Percentiles rank a stretch among this genome's conserved stretches.
phyloP scores from a whole-genome alignment of 1,139 yeast species.

The Maudiozyma humilis region DNA sequence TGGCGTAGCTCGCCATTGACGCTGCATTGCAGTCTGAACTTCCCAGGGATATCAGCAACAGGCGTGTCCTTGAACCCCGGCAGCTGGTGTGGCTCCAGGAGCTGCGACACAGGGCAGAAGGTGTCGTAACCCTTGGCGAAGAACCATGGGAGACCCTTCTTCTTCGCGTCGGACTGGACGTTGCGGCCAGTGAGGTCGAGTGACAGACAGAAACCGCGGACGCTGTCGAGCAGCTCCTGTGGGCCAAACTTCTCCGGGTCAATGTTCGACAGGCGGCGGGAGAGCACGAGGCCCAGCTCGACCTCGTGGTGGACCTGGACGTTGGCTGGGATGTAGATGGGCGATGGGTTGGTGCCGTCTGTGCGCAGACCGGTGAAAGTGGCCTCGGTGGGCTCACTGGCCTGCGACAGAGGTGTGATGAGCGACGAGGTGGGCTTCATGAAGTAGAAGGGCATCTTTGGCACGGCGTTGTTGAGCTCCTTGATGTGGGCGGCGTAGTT shows the following conservation, averaged over 20 bases:
- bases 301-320: slow-evolving; percentile 84
- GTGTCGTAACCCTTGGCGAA: slow-evolving; percentile 97
- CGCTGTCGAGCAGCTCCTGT: slow-evolving; percentile 63
- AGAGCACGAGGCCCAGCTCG: slow-evolving; percentile 75
- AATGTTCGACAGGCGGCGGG: slow-evolving; percentile 54
- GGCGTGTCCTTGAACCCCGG: slow-evolving; percentile 38
- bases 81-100: slow-evolving; percentile 39
- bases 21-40: slow-evolving; percentile 42
- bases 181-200: slow-evolving; percentile 93
- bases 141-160: slow-evolving; percentile 93
- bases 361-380: slow-evolving; percentile 9
- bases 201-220: slow-evolving; percentile 80
- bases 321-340: slow-evolving; percentile 76
- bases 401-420: slow-evolving; percentile 33
- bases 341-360: slow-evolving; percentile 42
- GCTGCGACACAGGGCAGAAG: slow-evolving; percentile 70
- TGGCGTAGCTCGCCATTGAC: slow-evolving; percentile 70
- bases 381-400: not conserved
- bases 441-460: slow-evolving; percentile 83
- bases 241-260: slow-evolving; percentile 49
- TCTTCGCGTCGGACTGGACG: slow-evolving; percentile 90
- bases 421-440: slow-evolving; percentile 73
- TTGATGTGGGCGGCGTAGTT: slow-evolving; percentile 92
- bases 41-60: slow-evolving; percentile 63
- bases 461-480: slow-evolving; percentile 74